These are phyloP conservation scores for Suaeda aralocaspica DNA, from an alignment of 148 eudicot genomes.

Conservation along the genomic window DNA sequence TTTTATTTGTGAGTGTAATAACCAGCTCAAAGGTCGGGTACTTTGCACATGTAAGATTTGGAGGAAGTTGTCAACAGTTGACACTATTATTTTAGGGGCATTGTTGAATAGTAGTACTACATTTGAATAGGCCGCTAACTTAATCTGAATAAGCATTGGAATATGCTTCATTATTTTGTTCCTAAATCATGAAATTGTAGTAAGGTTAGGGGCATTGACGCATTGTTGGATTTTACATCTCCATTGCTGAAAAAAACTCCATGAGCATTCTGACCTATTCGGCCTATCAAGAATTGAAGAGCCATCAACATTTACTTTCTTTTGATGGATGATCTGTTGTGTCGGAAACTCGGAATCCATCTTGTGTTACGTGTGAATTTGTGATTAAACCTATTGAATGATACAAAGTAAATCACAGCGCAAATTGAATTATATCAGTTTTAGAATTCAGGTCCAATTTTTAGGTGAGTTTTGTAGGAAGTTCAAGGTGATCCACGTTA, in stretches of 20 bases:
- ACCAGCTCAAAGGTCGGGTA: neutral
- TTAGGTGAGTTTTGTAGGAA: neutral
- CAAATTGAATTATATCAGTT: neutral
- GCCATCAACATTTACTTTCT: neutral
- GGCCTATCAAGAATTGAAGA: neutral
- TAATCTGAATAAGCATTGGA: neutral
- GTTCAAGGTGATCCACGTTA: neutral
- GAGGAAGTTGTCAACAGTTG: neutral
- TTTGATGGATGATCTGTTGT: neutral
- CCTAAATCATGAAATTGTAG: neutral
- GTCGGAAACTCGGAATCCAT: no score
- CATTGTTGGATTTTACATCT: neutral
- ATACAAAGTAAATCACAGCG: neutral
- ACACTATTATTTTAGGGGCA: no score
- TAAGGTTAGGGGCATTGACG: neutral
- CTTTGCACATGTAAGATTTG: slow-evolving; percentile 4
- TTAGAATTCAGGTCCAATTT: neutral
- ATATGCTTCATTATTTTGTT: neutral
- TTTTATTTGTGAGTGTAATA: no score
- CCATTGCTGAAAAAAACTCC: neutral
- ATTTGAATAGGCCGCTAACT: neutral
- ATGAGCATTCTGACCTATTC: neutral
- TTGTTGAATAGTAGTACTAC: neutral
- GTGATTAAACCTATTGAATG: neutral
- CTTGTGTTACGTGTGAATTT: no score